Base-by-base conservation (phyloP, 2,329 filamentous ascomycete genomes). In the Metarhizium album region DNA sequence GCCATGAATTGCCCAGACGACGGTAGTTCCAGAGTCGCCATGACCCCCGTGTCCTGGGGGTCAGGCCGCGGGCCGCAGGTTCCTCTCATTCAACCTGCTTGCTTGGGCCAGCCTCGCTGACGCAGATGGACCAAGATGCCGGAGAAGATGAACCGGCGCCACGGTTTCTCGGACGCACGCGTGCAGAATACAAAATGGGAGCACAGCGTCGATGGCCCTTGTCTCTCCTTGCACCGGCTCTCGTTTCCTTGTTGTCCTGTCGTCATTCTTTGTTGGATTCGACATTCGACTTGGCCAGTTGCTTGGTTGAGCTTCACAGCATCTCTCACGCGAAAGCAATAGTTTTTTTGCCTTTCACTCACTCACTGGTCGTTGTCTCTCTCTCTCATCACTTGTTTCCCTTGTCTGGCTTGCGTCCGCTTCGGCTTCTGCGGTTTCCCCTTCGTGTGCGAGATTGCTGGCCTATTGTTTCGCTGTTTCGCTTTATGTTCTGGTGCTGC, bases 391-490 rank as follows among this genome's bases (percentile, higher is more conserved):
- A 4, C 9, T 13, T 24, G 24, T 16, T 16, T 43, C 22, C 40
- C 18, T 24, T 43, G 20, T 52, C 43, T 53, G 45, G 52, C 48
- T 42, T 45, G 54, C 33, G 47, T 37, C 29, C 42, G 51, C 46
- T 54, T 50, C 46, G n/a, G n/a, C 18, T 49, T 53, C 46, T 55
- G n/a, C 46, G 54, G 22, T 51, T 31, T 45, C 23, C 49, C 45
- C 33, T 42, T 40, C 24, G 22, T 43, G 11, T 42, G 14, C 14
- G 24, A 11, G 14, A 38, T 38, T 45, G 16, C 27, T 43, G 35
- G 27, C 11, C 45, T 20, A 35, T 33, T 14, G 45, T 45, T 29
- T 47, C 20, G 20, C 24, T 40, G n/a, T n/a, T n/a, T n/a, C n/a
- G n/a, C 22, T 40, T 11, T 5, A 38, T 42, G 20, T 7, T 49